Percentiles rank a stretch among this genome's conserved stretches.
phyloP scores from a whole-genome alignment of 257 asterid genomes.

The Solanum okadae region DNA sequence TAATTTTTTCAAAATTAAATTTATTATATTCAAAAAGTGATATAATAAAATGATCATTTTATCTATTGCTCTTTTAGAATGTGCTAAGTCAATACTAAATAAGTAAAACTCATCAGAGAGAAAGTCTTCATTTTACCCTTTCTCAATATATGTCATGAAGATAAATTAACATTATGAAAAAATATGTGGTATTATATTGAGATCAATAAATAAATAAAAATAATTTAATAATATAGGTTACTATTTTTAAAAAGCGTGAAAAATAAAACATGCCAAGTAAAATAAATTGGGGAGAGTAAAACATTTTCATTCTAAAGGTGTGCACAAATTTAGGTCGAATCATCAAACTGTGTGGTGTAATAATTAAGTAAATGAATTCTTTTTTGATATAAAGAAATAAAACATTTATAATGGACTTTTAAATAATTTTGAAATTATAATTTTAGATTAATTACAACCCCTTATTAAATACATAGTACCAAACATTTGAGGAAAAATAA shows the following conservation, averaged over 20 bases:
- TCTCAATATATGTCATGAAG: neutral
- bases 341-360: neutral
- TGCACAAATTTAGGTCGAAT: neutral
- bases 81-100: too few species aligned
- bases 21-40: too few species aligned
- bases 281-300: neutral
- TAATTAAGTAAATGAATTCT: neutral
- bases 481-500: neutral
- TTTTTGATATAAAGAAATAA: neutral
- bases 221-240: neutral
- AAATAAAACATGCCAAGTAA: neutral
- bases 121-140: neutral
- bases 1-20: too few species aligned
- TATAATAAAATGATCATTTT: too few species aligned
- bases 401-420: neutral
- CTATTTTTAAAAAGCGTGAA: neutral
- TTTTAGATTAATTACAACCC: neutral
- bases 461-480: neutral
- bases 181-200: neutral
- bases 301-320: neutral
- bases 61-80: too few species aligned
- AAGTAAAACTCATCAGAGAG: neutral
- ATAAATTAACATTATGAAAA: neutral
- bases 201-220: neutral
- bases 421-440: neutral